Percentiles rank a stretch among this genome's conserved stretches.
Evolutionary conservation across 495 filamentous ascomycete species (phyloP).

Genomic region (Neurospora terricola): DNA sequence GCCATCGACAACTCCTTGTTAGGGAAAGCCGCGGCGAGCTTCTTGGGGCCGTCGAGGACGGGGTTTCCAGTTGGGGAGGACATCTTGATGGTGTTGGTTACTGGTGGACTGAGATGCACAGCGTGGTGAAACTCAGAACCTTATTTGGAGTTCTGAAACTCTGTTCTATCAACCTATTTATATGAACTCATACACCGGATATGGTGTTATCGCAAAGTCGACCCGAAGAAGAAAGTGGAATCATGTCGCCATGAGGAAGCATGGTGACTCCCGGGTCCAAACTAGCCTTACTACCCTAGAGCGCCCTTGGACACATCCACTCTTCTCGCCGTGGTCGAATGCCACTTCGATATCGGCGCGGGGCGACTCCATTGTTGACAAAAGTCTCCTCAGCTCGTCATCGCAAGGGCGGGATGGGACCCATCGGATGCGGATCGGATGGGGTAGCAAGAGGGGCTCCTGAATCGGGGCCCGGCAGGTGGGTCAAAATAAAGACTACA

Average conservation of each 20-base stretch:
- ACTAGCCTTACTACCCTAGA: not conserved
- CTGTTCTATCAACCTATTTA: not conserved
- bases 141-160: not conserved
- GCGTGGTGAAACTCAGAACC: not conserved
- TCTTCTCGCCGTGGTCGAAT: not conserved
- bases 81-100: not conserved
- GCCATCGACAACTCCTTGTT: conserved; percentile 37
- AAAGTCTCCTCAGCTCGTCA: conserved; percentile 3
- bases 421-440: not conserved
- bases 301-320: not conserved
- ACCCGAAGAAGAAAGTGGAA: not conserved
- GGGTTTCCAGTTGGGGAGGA: not conserved
- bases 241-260: not conserved
- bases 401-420: conserved; percentile 7
- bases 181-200: not conserved
- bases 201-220: not conserved
- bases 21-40: conserved; percentile 17
- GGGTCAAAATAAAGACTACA: too few relatives aligned
- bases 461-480: not conserved
- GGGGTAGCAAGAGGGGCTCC: not conserved
- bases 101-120: not conserved
- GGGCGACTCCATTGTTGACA: conserved; percentile 8
- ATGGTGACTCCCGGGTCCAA: not conserved
- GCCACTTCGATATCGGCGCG: conserved; percentile 6
- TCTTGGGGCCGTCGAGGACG: conserved; percentile 12